Evolutionary conservation across 2,329 filamentous ascomycete genomes (phyloP).

Genomic region (Phialophora verrucosa): DNA sequence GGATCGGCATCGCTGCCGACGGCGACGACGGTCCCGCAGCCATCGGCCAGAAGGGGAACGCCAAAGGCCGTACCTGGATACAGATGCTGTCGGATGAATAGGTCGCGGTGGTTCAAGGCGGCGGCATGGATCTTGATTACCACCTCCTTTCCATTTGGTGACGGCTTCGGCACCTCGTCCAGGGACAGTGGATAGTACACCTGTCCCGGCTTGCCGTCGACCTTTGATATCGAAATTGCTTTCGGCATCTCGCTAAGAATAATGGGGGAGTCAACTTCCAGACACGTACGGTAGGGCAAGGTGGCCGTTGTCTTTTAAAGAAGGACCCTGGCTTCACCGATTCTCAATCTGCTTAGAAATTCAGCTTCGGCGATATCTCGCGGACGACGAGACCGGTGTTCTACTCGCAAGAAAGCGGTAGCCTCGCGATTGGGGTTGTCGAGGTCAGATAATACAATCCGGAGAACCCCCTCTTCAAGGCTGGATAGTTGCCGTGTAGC

Average conservation of each 20-base stretch:
- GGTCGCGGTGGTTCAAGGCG: constrained; percentile 91
- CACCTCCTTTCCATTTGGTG: constrained; percentile 70
- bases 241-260: constrained; percentile 48
- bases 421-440: background rate
- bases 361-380: constrained; percentile 24
- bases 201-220: constrained; percentile 74
- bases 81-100: constrained; percentile 89
- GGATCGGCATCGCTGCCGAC: constrained; percentile 64
- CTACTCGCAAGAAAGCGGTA: background rate
- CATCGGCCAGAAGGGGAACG: constrained; percentile 80
- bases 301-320: background rate
- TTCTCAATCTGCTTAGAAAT: constrained; percentile 22
- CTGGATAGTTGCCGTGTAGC: background rate
- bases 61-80: constrained; percentile 86
- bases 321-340: background rate
- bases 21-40: constrained; percentile 73
- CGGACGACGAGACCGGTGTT: constrained; percentile 6
- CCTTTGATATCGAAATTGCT: constrained; percentile 51
- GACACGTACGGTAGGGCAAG: background rate
- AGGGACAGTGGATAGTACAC: constrained; percentile 69
- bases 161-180: constrained; percentile 66
- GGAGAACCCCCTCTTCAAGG: background rate
- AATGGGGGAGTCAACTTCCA: background rate
- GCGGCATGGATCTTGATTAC: constrained; percentile 77
- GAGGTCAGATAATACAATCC: background rate